Conservation (phyloP, 163 green algal species). For the Botryococcus braunii region DNA sequence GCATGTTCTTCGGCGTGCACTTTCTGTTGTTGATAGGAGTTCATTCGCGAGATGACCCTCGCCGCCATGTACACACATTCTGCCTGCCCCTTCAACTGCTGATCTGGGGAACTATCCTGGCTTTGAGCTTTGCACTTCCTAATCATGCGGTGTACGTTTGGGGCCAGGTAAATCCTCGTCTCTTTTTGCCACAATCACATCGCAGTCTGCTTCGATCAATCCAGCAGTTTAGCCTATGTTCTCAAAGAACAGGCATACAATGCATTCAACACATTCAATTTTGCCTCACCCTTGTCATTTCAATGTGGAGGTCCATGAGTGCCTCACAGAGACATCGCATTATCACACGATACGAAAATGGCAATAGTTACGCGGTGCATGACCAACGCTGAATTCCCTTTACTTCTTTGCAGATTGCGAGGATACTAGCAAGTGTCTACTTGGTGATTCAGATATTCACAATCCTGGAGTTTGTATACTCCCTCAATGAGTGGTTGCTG, state of each 20-base stretch:
- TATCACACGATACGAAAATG: background rate
- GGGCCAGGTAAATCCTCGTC: constrained; percentile 21
- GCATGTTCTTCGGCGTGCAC: constrained; percentile 59
- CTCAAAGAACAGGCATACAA: background rate
- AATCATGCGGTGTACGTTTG: constrained; percentile 46
- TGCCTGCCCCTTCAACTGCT: constrained; percentile 44
- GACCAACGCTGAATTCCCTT: background rate
- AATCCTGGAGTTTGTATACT: constrained; percentile 68
- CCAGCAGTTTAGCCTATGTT: background rate
- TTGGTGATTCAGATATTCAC: constrained; percentile 69
- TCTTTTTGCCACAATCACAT: background rate
- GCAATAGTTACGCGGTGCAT: background rate
- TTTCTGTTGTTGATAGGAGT: constrained; percentile 37
- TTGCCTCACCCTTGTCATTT: background rate
- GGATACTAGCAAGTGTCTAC: constrained; percentile 47
- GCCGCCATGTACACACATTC: constrained; percentile 42
- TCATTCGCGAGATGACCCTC: constrained; percentile 23
- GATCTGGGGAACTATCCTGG: constrained; percentile 30
- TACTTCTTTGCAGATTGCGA: constrained; percentile 21
- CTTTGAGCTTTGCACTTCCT: constrained; percentile 50
- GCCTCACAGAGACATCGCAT: background rate
- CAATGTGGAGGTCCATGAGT: background rate
- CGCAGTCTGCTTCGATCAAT: background rate
- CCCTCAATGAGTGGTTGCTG: constrained; percentile 63
- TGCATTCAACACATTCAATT: background rate